phyloP scores from a whole-genome alignment of 129 eudicot species.

The Chrysanthemum lavandulifolium region DNA sequence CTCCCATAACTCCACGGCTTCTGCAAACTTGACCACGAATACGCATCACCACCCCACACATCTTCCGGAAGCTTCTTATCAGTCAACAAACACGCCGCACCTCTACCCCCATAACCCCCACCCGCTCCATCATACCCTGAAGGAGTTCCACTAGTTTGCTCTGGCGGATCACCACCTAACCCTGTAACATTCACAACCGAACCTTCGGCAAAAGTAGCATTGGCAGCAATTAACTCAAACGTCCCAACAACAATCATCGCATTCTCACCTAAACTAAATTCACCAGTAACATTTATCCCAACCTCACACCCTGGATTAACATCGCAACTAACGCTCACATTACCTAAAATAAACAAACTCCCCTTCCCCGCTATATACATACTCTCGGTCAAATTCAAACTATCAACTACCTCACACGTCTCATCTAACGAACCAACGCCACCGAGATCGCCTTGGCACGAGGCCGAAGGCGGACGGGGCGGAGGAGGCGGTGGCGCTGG shows the following conservation, averaged over 20 bases:
- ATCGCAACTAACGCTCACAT: conserved; percentile 61
- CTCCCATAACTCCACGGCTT: conserved; percentile 90
- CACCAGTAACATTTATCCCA: conserved; percentile 59
- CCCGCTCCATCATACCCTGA: conserved; percentile 84
- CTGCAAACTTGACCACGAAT: conserved; percentile 66
- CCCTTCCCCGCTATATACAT: conserved; percentile 92
- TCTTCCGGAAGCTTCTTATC: conserved; percentile 74
- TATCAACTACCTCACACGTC: conserved; percentile 73
- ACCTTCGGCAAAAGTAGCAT: conserved; percentile 54
- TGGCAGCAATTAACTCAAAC: conserved; percentile 51
- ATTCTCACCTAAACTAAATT: conserved; percentile 74
- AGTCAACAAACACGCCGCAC: conserved; percentile 78
- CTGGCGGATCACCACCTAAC: conserved; percentile 80
- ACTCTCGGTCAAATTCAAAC: conserved; percentile 60
- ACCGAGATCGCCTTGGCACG: conserved; percentile 78
- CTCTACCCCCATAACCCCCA: conserved; percentile 95
- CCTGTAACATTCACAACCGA: conserved; percentile 77
- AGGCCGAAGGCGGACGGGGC: conserved; percentile 81
- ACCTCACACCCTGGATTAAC: conserved; percentile 66
- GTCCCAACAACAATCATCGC: conserved; percentile 53
- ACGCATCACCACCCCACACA: conserved; percentile 98
- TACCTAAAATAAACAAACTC: conserved; percentile 69
- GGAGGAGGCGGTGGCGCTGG: conserved; percentile 99
- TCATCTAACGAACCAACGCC: conserved; percentile 91
- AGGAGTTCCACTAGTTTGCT: conserved; percentile 93